Percentiles rank a stretch among this genome's conserved stretches.
phyloP scores from a whole-genome alignment of 2,329 filamentous ascomycete genomes.

The Xylaria hypoxylon region DNA sequence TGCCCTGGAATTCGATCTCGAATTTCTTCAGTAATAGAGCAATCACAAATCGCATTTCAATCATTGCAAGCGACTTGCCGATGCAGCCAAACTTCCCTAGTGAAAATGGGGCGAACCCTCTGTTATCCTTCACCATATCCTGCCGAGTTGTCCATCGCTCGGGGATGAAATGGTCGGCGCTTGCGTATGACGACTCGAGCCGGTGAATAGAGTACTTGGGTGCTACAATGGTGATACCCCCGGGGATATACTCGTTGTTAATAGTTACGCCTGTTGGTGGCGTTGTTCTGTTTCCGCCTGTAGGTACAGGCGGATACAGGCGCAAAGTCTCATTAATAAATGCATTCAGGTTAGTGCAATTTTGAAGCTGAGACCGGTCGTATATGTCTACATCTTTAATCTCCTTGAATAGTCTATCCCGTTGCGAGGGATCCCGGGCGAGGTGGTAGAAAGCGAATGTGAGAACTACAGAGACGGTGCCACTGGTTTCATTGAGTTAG shows the following conservation, averaged over 20 bases:
- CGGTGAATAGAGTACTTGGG: slow-evolving; percentile 38
- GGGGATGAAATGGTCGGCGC: slow-evolving; percentile 36
- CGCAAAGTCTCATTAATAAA: slow-evolving; percentile 50
- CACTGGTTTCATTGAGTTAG: slow-evolving; percentile 2
- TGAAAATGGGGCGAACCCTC: slow-evolving; percentile 22
- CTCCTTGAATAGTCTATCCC: slow-evolving; percentile 18
- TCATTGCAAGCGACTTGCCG: slow-evolving; percentile 40
- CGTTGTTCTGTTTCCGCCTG: slow-evolving; percentile 45
- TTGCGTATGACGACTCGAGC: slow-evolving; percentile 34
- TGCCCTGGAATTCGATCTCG: slow-evolving; percentile 31
- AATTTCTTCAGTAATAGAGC: slow-evolving; percentile 38
- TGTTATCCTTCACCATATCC: slow-evolving; percentile 32
- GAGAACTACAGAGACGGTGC: slow-evolving; percentile 21
- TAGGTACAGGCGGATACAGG: slow-evolving; percentile 46
- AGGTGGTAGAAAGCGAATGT: slow-evolving; percentile 31
- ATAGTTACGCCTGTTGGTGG: slow-evolving; percentile 46
- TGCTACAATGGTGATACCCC: slow-evolving; percentile 38
- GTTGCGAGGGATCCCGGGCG: slow-evolving; percentile 8
- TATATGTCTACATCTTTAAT: slow-evolving; percentile 32
- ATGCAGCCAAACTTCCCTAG: slow-evolving; percentile 36
- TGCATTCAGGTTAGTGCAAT: slow-evolving; percentile 41
- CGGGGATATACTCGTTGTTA: slow-evolving; percentile 47
- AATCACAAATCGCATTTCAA: slow-evolving; percentile 39
- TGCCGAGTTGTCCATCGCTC: slow-evolving; percentile 40
- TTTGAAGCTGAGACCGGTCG: slow-evolving; percentile 34